Conservation (phyloP, 352 stramenopile genomes). For the Phytophthora meadii region DNA sequence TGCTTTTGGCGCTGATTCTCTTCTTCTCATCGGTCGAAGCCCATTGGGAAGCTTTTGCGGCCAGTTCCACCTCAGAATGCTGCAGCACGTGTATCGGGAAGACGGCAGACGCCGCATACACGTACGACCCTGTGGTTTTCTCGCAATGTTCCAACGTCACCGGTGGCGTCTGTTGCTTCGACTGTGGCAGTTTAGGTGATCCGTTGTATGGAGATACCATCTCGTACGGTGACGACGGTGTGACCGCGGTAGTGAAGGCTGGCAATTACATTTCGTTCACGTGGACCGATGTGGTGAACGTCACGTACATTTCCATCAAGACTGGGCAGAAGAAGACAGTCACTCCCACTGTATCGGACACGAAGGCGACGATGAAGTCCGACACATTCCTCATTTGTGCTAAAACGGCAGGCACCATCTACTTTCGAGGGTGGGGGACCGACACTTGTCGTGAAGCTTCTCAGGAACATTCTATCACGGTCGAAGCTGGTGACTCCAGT, state of each 20-base stretch:
- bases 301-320: slow-evolving; percentile 73
- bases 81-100: slow-evolving; percentile 77
- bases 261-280: slow-evolving; percentile 64
- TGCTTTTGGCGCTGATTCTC: slow-evolving; percentile 3
- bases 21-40: slow-evolving; percentile 5
- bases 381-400: slow-evolving; percentile 72
- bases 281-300: slow-evolving; percentile 54
- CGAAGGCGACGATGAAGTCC: slow-evolving; percentile 41
- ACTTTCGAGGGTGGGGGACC: slow-evolving; percentile 65
- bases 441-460: slow-evolving; percentile 63
- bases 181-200: slow-evolving; percentile 59
- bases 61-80: slow-evolving; percentile 44
- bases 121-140: slow-evolving; percentile 74
- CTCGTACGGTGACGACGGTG: slow-evolving; percentile 50
- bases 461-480: slow-evolving; percentile 50
- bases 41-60: slow-evolving; percentile 24
- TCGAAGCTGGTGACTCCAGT: slow-evolving; percentile 46
- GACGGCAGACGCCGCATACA: slow-evolving; percentile 57
- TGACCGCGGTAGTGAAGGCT: slow-evolving; percentile 56
- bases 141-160: slow-evolving; percentile 53
- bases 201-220: slow-evolving; percentile 42
- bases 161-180: slow-evolving; percentile 74
- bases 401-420: slow-evolving; percentile 54
- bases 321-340: slow-evolving; percentile 70
- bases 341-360: slow-evolving; percentile 52